Evolutionary conservation across 495 filamentous ascomycete genomes (phyloP), one percentile per base, ranked within the genome.

Genomic region (Hypoxylon crocopeplum): DNA sequence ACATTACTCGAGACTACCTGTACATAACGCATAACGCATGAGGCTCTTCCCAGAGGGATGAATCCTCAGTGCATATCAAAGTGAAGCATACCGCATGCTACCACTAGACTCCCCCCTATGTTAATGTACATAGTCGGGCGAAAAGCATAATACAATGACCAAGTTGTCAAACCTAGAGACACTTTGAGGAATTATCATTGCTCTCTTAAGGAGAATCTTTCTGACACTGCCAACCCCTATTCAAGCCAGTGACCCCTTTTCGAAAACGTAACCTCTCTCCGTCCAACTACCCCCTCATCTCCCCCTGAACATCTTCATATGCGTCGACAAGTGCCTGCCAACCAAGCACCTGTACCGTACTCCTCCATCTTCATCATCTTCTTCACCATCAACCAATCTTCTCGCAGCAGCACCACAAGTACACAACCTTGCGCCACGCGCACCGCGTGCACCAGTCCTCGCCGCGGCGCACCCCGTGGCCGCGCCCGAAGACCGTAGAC

Each of bases 381-480:
- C n/a, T n/a, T n/a, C n/a, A n/a, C n/a, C n/a, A n/a, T n/a, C n/a
- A n/a, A n/a, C n/a, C n/a, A n/a, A n/a, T n/a, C 32, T 12, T 40
- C 49, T 48, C 50, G 24, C 51, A 61, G 40, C 64, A 68, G 36
- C 68, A 68, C 41, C 54, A 62, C 3, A 30, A 7, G 13, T 32
- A 49, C 3, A 49, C 22, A 15, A 70, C 32, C 54, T 66, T 68
- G 17, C 64, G 42, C 53, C 60, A 65, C 7, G 61, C 61, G 16
- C 68, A 70, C n/a, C 68, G 46, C 17, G 57, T 27, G 20, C 68
- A 70, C 68, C 68, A 70, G 4, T 67, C 59, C 0, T 51, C 17
- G 4, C 67, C 67, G 2, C 60, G 59, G 16, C 67, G 39, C 20
- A 33, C 33, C 4, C 60, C 67, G 8, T 16, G 15, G 5, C 68